Base-by-base conservation (phyloP, 164 flowering plant species). In the Saururus chinensis region DNA sequence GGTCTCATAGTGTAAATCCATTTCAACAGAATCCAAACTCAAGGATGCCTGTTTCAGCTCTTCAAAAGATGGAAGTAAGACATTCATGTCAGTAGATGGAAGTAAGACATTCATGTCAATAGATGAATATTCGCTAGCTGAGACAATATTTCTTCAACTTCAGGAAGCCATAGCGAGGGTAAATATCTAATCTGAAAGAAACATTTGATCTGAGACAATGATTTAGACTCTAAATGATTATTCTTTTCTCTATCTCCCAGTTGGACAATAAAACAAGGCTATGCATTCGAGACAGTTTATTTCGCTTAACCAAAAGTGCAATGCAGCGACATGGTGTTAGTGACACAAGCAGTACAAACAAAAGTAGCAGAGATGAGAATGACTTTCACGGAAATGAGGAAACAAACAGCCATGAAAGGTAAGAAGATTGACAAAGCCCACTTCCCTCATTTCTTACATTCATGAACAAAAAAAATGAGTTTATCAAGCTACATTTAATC, bases 161-260 rank as follows among this genome's bases (percentile, higher is more conserved):
- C 86, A 85, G 67, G 84, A 83, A 54, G 73, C 79, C 65, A 75
- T 89, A 45, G 70, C 73, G 57, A 84, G 80, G 82, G 98, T 92
- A 74, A 52, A 19, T 40, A 17, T 54, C 12, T 41, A 13, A 13
- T 41, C 12, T 41, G 11, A 41, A 45, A 54, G 65, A 45, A 16
- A 53, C 52, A 56, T 59, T 37, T 59, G 62, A 22, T 37, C 51
- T 35, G 26, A 12, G 21, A 19, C 53, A 40, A 35, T 63, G 8
- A 61, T 51, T 22, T 4, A 57, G 51, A 21, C 11, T 16, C 19
- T 49, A 53, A 22, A 54, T 53, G 61, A 14, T 45, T 41, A 53
- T 66, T 42, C n/a, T 26, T 65, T 9, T 41, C 45, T 41, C 12
- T 40, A n/a, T 66, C 53, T 53, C 68, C 57, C 89, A 92, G 98